phyloP scores from a whole-genome alignment of 2,329 filamentous ascomycete species.

The Coccinonectria pachysandricola region DNA sequence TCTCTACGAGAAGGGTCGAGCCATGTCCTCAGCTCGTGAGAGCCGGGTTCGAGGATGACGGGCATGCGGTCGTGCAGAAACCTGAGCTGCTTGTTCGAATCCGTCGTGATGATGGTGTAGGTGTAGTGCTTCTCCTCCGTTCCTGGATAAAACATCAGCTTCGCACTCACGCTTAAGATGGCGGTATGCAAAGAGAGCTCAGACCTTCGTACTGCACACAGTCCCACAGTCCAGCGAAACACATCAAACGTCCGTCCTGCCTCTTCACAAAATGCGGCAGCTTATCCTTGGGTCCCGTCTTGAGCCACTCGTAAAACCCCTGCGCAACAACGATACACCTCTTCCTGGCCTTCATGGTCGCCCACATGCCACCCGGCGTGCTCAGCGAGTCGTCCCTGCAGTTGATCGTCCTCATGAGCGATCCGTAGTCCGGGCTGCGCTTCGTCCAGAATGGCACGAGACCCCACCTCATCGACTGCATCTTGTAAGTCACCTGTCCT shows the following conservation, averaged over 20 bases:
- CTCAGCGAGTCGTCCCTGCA: conserved; percentile 81
- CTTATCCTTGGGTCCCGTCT: conserved; percentile 66
- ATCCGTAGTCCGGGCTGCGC: conserved; percentile 64
- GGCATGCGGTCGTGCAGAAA: conserved; percentile 96
- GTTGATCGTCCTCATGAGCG: conserved; percentile 83
- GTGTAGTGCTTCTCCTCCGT: conserved; percentile 63
- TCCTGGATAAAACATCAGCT: conserved; percentile 5
- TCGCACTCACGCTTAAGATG: neutral
- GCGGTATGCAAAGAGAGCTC: conserved; percentile 1
- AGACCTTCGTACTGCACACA: conserved; percentile 69
- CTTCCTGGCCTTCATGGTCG: conserved; percentile 78
- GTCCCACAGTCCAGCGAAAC: conserved; percentile 87
- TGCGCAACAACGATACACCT: conserved; percentile 80
- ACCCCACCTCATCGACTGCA: conserved; percentile 95
- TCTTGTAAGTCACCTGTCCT: conserved; percentile 52
- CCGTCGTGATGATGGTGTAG: conserved; percentile 89
- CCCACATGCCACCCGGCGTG: conserved; percentile 77
- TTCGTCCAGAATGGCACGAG: conserved; percentile 92
- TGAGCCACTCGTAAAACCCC: conserved; percentile 95
- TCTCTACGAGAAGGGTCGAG: conserved; percentile 60
- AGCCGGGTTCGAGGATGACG: conserved; percentile 72
- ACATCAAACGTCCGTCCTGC: conserved; percentile 76
- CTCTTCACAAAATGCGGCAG: conserved; percentile 76
- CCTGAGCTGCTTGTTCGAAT: conserved; percentile 68
- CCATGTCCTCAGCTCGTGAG: conserved; percentile 61